Base-by-base conservation (phyloP, 2,329 filamentous ascomycete species). In the Botrytis pseudocinerea region DNA sequence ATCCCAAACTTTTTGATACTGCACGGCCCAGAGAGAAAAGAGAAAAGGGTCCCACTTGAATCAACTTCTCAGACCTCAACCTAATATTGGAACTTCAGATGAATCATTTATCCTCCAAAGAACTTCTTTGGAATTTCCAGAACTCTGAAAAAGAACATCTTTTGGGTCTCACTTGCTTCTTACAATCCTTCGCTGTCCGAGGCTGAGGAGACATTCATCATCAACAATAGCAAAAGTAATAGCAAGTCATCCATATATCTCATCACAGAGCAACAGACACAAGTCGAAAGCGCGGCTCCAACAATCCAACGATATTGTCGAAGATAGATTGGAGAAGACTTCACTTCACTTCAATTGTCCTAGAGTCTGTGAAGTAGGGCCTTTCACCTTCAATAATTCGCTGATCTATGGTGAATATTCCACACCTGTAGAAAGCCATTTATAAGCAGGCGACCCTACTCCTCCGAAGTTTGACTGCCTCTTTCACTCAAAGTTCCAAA, bases 1-100 rank as follows among this genome's bases (percentile, higher is more conserved):
- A 78, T 81, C 75, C 79, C 77, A 79, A 80, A 80, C 77, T 77
- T 75, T 76, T 75, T 74, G 71, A 75, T 74, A 74, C 76, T 78
- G 75, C 74, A 76, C 64, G 74, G 70, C 75, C 74, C 74, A 72
- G 74, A 77, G 75, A 78, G 77, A 76, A 78, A 78, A 79, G 77
- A 78, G 78, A 79, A 76, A 76, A 79, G 76, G 73, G 75, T 75
- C 76, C 78, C 75, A 72, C 75, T 76, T 78, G 77, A 76, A 77
- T 76, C 74, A 78, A 74, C 70, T 70, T 77, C 74, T 74, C 72
- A 77, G 73, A 75, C 74, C 75, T 75, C 63, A 75, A 69, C 69
- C 77, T 77, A 78, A 76, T 70, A 73, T 75, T 74, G 72, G 69
- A 63, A 74, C 75, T 76, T 77, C 77, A 79, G 78, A 78, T 76